Conservation (phyloP, 2,329 filamentous ascomycete species). For the Colletotrichum sidae region DNA sequence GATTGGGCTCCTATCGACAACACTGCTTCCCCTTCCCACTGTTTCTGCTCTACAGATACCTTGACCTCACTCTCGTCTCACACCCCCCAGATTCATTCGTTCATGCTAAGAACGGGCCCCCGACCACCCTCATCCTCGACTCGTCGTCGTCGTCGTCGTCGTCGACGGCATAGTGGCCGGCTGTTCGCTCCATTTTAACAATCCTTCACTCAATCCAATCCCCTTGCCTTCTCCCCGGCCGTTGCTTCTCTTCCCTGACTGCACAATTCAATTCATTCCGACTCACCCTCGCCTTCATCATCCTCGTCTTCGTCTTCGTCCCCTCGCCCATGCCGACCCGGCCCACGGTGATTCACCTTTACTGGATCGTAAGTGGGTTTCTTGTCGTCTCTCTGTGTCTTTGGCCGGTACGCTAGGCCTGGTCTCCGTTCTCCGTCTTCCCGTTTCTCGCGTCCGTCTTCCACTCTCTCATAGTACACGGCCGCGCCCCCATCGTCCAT, state of each 20-base stretch:
- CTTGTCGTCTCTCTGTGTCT: slow-evolving; percentile 11
- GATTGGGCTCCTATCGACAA: slow-evolving; percentile 51
- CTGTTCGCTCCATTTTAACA: slow-evolving; percentile 36
- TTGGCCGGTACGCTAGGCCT: not conserved
- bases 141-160: slow-evolving; percentile 29
- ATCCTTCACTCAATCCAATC: slow-evolving; percentile 30
- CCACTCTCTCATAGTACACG: slow-evolving; percentile 6
- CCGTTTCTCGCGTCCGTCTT: slow-evolving; percentile 8
- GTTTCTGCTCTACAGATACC: not conserved
- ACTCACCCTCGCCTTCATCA: slow-evolving; percentile 16
- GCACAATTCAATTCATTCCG: too few relatives aligned
- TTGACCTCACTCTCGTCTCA: slow-evolving; percentile 41
- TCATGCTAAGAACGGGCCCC: slow-evolving; percentile 49
- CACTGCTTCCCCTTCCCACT: slow-evolving; percentile 32
- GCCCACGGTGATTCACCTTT: slow-evolving; percentile 33
- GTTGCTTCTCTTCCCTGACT: too few relatives aligned
- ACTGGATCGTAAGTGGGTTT: slow-evolving; percentile 36
- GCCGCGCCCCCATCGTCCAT: slow-evolving; percentile 11
- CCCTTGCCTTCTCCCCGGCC: too few relatives aligned
- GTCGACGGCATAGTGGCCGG: slow-evolving; percentile 37
- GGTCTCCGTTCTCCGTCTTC: not conserved
- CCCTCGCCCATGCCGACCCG: slow-evolving; percentile 35
- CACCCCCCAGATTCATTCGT: slow-evolving; percentile 46
- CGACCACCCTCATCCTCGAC: slow-evolving; percentile 20
- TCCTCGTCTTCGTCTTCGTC: slow-evolving; percentile 13